These are phyloP conservation scores for Trichoderma sp. DNA, from an alignment of 2,329 filamentous ascomycete species.

Conservation along the genomic window DNA sequence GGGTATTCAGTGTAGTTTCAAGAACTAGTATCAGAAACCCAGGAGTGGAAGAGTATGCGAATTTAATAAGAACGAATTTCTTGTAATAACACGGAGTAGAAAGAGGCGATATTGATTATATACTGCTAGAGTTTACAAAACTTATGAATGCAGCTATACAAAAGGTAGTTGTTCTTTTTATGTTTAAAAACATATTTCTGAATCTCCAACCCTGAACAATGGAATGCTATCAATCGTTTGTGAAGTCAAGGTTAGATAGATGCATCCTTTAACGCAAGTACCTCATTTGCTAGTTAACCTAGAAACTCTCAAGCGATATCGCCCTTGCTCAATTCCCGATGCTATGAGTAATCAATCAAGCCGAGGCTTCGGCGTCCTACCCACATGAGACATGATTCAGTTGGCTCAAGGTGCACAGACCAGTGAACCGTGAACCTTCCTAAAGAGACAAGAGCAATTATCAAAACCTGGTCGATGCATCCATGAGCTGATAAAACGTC, in stretches of 20 bases:
- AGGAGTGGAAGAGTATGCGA: too few relatives aligned
- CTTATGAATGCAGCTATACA: background rate
- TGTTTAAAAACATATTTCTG: background rate
- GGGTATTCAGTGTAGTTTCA: background rate
- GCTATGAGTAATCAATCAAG: background rate
- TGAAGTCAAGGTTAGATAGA: too few relatives aligned
- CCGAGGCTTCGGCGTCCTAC: background rate
- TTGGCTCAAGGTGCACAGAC: background rate
- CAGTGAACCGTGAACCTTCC: background rate
- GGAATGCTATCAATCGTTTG: too few relatives aligned
- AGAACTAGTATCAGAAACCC: too few relatives aligned
- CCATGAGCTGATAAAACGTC: background rate
- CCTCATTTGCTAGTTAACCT: background rate
- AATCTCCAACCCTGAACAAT: too few relatives aligned
- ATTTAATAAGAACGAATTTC: too few relatives aligned
- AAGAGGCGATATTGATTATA: too few relatives aligned
- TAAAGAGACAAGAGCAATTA: background rate
- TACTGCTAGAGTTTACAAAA: background rate
- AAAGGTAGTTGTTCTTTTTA: background rate
- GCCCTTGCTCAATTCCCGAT: background rate
- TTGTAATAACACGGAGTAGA: too few relatives aligned
- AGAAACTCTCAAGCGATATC: background rate
- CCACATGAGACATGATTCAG: background rate
- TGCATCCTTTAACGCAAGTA: background rate
- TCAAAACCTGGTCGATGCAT: background rate